phyloP scores from a whole-genome alignment of 2,329 filamentous ascomycete genomes.

The Alternaria angustiovoidea region DNA sequence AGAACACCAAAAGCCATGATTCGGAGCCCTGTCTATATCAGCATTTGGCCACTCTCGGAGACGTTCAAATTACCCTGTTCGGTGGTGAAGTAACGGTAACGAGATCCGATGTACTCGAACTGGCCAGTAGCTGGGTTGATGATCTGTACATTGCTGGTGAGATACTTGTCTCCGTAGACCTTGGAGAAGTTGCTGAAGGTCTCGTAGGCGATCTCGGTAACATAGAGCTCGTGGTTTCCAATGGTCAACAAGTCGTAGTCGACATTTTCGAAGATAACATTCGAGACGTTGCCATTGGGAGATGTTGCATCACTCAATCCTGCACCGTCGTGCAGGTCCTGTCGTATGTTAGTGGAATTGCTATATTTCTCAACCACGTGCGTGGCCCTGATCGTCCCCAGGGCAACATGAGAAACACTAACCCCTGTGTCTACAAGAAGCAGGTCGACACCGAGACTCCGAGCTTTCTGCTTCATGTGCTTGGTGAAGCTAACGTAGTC shows the following conservation, averaged over 20 bases:
- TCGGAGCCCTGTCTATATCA: slow-evolving; percentile 48
- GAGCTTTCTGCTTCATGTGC: slow-evolving; percentile 67
- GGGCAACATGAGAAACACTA: slow-evolving; percentile 17
- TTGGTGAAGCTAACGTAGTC: slow-evolving; percentile 69
- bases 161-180: slow-evolving; percentile 63
- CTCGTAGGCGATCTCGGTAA: slow-evolving; percentile 68
- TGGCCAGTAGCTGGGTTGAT: slow-evolving; percentile 54
- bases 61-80: slow-evolving; percentile 46
- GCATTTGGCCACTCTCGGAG: neutral
- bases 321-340: slow-evolving; percentile 72
- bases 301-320: slow-evolving; percentile 68
- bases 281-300: slow-evolving; percentile 64
- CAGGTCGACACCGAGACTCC: slow-evolving; percentile 65
- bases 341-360: slow-evolving; percentile 3
- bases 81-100: slow-evolving; percentile 61
- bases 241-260: slow-evolving; percentile 65
- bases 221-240: slow-evolving; percentile 72
- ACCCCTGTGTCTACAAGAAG: slow-evolving; percentile 67
- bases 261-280: slow-evolving; percentile 61
- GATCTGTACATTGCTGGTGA: slow-evolving; percentile 64
- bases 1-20: slow-evolving; percentile 64
- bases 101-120: slow-evolving; percentile 57
- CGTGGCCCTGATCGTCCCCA: slow-evolving; percentile 4
- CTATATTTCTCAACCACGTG: neutral
- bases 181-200: slow-evolving; percentile 67